Percentiles rank a stretch among this genome's conserved stretches.
Conservation (phyloP, 176 grass and related monocot species). For the Lolium rigidum region DNA sequence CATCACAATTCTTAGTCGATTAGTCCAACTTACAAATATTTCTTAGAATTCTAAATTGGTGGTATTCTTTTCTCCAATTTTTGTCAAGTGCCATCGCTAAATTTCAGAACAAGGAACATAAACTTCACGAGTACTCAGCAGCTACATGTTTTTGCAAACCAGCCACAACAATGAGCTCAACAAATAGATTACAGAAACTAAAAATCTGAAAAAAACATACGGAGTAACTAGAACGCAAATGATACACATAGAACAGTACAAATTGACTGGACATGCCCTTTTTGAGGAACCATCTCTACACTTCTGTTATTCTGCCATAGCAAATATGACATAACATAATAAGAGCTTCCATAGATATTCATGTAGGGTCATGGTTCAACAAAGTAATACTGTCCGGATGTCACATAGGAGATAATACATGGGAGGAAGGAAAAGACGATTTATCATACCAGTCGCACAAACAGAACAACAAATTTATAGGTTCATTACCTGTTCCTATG, state of each 20-base stretch:
- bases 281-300: conserved; percentile 43
- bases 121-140: not conserved
- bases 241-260: conserved; percentile 32
- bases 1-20: not conserved
- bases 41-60: too few relatives aligned
- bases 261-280: not conserved
- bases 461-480: conserved; percentile 72
- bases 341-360: conserved; percentile 46
- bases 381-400: conserved; percentile 38
- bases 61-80: too few relatives aligned
- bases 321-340: conserved; percentile 38
- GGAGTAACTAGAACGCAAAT: not conserved
- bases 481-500: conserved; percentile 69
- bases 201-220: conserved; percentile 29
- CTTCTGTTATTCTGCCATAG: conserved; percentile 39
- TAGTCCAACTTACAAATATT: too few relatives aligned
- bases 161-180: not conserved
- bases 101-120: too few relatives aligned
- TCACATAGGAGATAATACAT: conserved; percentile 53
- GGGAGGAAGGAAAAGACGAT: conserved; percentile 43
- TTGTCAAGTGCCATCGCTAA: too few relatives aligned
- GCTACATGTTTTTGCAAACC: not conserved
- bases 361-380: conserved; percentile 54
- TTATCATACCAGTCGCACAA: conserved; percentile 58
- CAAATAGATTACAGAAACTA: not conserved